Conservation (phyloP, 2,329 filamentous ascomycete species). For the Aureobasidium sp. region DNA sequence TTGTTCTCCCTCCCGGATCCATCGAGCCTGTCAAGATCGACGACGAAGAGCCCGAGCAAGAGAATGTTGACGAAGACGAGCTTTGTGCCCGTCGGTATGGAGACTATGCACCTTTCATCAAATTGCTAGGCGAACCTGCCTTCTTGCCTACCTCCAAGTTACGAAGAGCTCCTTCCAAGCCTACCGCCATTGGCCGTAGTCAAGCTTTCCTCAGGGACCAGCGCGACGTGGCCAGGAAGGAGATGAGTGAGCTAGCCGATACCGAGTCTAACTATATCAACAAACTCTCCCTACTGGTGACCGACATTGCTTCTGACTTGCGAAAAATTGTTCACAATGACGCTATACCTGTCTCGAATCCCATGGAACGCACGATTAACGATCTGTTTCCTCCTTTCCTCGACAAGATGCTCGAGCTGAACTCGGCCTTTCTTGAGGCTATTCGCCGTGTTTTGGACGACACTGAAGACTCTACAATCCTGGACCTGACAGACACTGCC, state of each 20-base stretch:
- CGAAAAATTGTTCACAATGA: slow-evolving; percentile 50
- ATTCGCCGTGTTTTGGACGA: slow-evolving; percentile 71
- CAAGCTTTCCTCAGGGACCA: slow-evolving; percentile 72
- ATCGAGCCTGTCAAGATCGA: slow-evolving; percentile 55
- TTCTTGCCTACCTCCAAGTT: slow-evolving; percentile 82
- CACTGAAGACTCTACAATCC: slow-evolving; percentile 70
- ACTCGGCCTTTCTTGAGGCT: slow-evolving; percentile 69
- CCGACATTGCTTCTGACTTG: slow-evolving; percentile 72
- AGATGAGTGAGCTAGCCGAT: slow-evolving; percentile 82
- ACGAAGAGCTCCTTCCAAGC: slow-evolving; percentile 77
- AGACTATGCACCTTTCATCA: slow-evolving; percentile 66
- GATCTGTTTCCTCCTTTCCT: slow-evolving; percentile 74
- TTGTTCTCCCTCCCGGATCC: slow-evolving; percentile 71
- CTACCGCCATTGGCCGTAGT: slow-evolving; percentile 68
- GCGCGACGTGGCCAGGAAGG: slow-evolving; percentile 75
- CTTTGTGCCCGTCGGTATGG: slow-evolving; percentile 60
- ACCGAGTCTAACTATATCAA: slow-evolving; percentile 91
- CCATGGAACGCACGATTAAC: slow-evolving; percentile 39
- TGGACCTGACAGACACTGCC: slow-evolving; percentile 58
- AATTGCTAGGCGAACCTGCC: slow-evolving; percentile 71
- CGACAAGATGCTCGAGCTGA: slow-evolving; percentile 71
- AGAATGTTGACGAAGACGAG: slow-evolving; percentile 48
- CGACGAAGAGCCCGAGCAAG: slow-evolving; percentile 53
- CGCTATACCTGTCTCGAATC: slow-evolving; percentile 23
- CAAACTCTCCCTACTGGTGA: slow-evolving; percentile 77